These are phyloP conservation scores for Euphorbia peplus DNA, from an alignment of 345 rosid genomes.

Conservation along the genomic window DNA sequence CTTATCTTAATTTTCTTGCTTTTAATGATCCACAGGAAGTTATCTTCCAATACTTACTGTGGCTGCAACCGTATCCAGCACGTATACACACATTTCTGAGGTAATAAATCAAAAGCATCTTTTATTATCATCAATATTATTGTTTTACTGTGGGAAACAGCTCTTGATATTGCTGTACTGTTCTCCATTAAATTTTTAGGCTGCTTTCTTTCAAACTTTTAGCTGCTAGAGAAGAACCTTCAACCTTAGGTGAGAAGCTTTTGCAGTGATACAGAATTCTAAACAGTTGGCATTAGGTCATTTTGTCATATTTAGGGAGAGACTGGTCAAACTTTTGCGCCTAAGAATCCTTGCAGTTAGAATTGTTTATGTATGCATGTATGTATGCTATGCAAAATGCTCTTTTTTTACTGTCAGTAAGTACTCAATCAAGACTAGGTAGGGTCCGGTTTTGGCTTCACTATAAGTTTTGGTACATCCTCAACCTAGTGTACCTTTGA, in stretches of 20 bases:
- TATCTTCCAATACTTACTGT: neutral
- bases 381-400: neutral
- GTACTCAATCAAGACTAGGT: conserved; percentile 3
- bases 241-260: conserved; percentile 16
- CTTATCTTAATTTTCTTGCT: neutral
- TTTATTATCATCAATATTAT: neutral
- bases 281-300: conserved; percentile 19
- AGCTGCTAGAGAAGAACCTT: neutral
- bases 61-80: neutral
- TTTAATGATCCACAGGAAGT: neutral
- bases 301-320: conserved; percentile 13
- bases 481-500: conserved; percentile 13
- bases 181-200: conserved; percentile 18
- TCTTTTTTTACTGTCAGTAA: conserved; percentile 16
- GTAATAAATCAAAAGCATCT: conserved; percentile 11
- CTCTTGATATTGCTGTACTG: neutral
- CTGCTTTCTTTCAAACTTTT: conserved; percentile 9
- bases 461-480: conserved; percentile 13
- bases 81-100: neutral
- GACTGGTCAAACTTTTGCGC: conserved; percentile 30
- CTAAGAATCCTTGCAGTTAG: conserved; percentile 6
- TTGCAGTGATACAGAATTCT: conserved; percentile 25
- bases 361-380: neutral
- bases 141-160: neutral
- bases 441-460: conserved; percentile 17